Conservation (phyloP, 805 yeast genomes). For the Monosporozyma yasuniensis region DNA sequence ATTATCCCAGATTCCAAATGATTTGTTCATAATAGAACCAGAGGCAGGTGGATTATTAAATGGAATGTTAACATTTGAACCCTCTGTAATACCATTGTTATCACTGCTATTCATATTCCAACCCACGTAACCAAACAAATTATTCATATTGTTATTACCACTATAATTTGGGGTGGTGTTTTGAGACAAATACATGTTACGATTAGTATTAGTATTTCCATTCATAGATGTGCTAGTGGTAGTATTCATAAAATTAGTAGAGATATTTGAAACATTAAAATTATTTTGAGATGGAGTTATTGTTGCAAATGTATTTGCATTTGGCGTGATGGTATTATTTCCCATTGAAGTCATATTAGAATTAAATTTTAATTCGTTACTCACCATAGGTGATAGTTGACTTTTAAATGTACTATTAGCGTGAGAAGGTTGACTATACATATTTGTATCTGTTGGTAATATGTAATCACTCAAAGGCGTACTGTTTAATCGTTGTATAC, state of each 20-base stretch:
- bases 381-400: neutral
- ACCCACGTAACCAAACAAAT: neutral
- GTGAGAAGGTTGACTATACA: neutral
- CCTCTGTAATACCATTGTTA: neutral
- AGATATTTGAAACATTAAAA: neutral
- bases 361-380: neutral
- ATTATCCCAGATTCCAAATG: constrained; percentile 12
- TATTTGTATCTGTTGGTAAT: neutral
- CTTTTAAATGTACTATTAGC: neutral
- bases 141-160: neutral
- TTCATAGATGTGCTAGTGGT: neutral
- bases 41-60: constrained; percentile 1
- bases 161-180: neutral
- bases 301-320: neutral
- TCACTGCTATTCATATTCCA: neutral
- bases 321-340: neutral
- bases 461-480: neutral
- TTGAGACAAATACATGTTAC: neutral
- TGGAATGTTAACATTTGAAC: neutral
- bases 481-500: neutral
- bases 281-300: neutral
- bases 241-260: neutral
- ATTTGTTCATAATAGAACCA: constrained; percentile 1
- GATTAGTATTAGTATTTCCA: neutral
- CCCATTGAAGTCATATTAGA: neutral